phyloP scores from a whole-genome alignment of 306 rosid genomes.

The Cicer bijugum region DNA sequence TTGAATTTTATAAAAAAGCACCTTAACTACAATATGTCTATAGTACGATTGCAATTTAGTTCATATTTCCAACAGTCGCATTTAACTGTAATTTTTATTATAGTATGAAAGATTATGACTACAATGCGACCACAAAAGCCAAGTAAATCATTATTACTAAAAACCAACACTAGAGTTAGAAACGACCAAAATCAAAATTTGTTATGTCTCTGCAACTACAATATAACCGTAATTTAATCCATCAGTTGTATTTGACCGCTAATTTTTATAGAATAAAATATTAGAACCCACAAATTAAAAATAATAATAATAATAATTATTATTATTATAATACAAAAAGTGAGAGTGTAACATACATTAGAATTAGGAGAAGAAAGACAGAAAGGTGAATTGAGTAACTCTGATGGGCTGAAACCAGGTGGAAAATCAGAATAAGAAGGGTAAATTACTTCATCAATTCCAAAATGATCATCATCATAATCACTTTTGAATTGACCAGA shows the following conservation, averaged over 20 bases:
- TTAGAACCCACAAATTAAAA: neutral
- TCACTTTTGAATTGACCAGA: slow-evolving; percentile 40
- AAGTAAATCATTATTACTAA: too few relatives aligned
- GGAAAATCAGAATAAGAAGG: slow-evolving; percentile 50
- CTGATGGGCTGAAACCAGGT: slow-evolving; percentile 43
- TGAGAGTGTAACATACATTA: slow-evolving; percentile 54
- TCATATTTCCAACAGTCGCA: too few relatives aligned
- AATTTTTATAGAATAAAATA: neutral
- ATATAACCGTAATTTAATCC: neutral
- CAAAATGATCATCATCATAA: slow-evolving; percentile 38
- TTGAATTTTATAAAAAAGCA: neutral
- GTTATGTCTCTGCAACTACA: neutral
- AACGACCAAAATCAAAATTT: too few relatives aligned
- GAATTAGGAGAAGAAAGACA: slow-evolving; percentile 47
- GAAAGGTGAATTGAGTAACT: slow-evolving; percentile 49
- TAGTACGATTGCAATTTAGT: too few relatives aligned
- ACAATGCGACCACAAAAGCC: too few relatives aligned
- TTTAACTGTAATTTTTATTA: too few relatives aligned
- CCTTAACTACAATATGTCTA: neutral
- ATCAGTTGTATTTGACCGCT: neutral
- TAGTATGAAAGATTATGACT: too few relatives aligned
- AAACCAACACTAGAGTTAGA: too few relatives aligned
- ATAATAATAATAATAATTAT: neutral
- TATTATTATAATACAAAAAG: neutral
- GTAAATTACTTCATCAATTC: slow-evolving; percentile 50